Base-by-base conservation (phyloP, 768 basidiomycete genomes). In the Pleurotus cornucopiae region DNA sequence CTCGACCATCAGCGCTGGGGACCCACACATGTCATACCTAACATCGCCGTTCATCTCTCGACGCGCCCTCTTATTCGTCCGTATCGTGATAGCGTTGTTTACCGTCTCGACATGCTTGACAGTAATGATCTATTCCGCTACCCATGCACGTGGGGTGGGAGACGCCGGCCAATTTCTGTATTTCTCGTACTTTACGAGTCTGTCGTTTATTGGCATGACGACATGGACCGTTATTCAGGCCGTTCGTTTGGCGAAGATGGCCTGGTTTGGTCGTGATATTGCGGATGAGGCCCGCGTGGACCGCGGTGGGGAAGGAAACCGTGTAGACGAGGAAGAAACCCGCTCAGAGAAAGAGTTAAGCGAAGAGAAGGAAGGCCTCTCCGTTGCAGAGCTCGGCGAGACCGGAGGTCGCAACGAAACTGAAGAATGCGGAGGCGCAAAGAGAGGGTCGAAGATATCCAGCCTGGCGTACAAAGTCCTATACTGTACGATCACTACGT, bases 161-260 rank as follows among this genome's bases (percentile, higher is more conserved):
- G 20, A 30, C 30, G 34, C 20, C 14, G 41, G 26, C 18, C 20
- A 23, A 23, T 47, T 54, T 21, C 44, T 40, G 11, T 85, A 71
- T 70, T 76, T 85, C 60, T 78, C 80, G 6, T 88, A 83, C 68
- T 88, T 88, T 66, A 88, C 86, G 0, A 61, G 80, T 57, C 74
- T 88, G 1, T 77, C 82, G 0, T 86, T 81, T 57, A 79, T 81
- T 38, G 88, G 88, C 0, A 61, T 87, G 1, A 74, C 77, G 16
- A 74, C 84, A 16, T 89, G 88, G 67, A 82, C 82, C 66, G 83
- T 76, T 65, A 84, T 83, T 0, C 65, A 86, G 1, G 72, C 77
- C 2, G 70, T 80, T 1, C 86, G 88, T 54, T 34, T 34, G 30
- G 11, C 30, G 30, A 34, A 34, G 30, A 34, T 34, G 30, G 30